Percentiles rank a stretch among this genome's conserved stretches.
phyloP scores from a whole-genome alignment of 306 rosid genomes.

The Vigna angularis region DNA sequence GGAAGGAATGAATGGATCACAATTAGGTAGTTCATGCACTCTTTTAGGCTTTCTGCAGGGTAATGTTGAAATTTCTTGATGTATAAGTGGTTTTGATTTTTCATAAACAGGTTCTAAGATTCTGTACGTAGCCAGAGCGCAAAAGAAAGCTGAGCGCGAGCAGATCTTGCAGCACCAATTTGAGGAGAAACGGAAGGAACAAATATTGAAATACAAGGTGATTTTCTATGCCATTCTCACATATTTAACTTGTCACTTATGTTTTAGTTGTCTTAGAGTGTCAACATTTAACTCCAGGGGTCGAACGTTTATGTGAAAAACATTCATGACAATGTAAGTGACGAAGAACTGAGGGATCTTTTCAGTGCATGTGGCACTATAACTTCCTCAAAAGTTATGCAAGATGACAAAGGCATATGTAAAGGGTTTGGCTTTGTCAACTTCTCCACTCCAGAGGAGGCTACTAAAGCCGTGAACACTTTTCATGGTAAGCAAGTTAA shows the following conservation, averaged over 20 bases:
- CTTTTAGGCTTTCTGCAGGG: conserved; percentile 32
- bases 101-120: conserved; percentile 69
- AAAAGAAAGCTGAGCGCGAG: conserved; percentile 86
- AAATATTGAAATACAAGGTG: conserved; percentile 70
- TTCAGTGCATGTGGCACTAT: conserved; percentile 80
- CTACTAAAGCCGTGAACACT: conserved; percentile 78
- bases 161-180: conserved; percentile 67
- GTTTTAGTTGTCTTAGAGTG: conserved; percentile 31
- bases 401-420: conserved; percentile 76
- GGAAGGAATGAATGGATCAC: conserved; percentile 76
- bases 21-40: conserved; percentile 61
- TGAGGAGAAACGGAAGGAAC: conserved; percentile 87
- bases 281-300: conserved; percentile 58
- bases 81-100: conserved; percentile 38
- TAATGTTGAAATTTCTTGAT: conserved; percentile 16
- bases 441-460: conserved; percentile 89
- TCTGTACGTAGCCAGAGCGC: conserved; percentile 89
- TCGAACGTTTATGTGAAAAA: conserved; percentile 91
- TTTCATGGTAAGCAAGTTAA: conserved; percentile 72
- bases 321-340: conserved; percentile 74
- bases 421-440: conserved; percentile 93
- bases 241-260: neutral
- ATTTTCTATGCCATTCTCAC: conserved; percentile 24
- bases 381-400: conserved; percentile 88
- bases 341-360: conserved; percentile 67